Conservation (phyloP, 1,284 basidiomycete species). For the Malassezia sympodialis region DNA sequence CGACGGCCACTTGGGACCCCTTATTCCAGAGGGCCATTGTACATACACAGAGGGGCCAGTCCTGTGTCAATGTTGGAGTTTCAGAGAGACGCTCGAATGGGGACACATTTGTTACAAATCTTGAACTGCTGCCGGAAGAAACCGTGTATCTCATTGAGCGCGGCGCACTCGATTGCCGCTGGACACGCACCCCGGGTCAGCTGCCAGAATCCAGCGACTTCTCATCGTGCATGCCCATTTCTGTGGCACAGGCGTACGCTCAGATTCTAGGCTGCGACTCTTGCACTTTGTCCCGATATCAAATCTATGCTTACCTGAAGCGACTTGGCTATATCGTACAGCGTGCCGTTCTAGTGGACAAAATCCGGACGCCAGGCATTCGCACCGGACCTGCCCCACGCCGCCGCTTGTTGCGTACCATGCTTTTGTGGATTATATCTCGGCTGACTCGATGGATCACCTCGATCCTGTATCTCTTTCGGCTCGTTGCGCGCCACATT, state of each 20-base stretch:
- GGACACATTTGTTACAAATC: conserved; percentile 16
- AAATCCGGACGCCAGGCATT: conserved; percentile 9
- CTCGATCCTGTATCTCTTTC: not conserved
- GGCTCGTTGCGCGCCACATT: not conserved
- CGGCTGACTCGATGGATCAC: not conserved
- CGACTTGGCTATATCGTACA: conserved; percentile 81
- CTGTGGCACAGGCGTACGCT: conserved; percentile 75
- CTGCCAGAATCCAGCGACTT: not conserved
- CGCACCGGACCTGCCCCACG: not conserved
- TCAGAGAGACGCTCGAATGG: conserved; percentile 12
- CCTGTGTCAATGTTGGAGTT: conserved; percentile 34
- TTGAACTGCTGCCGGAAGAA: conserved; percentile 86
- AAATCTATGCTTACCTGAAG: conserved; percentile 83
- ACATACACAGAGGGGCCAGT: conserved; percentile 29
- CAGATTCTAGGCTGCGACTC: conserved; percentile 70
- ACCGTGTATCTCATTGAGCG: conserved; percentile 82
- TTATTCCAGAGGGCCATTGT: conserved; percentile 28
- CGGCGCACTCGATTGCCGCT: conserved; percentile 55
- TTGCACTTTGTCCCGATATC: conserved; percentile 71
- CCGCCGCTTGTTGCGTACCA: not conserved
- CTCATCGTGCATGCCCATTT: conserved; percentile 55
- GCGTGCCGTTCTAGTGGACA: conserved; percentile 52
- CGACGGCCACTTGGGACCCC: conserved; percentile 33
- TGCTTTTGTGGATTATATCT: not conserved
- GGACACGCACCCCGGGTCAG: conserved; percentile 49